phyloP scores from a whole-genome alignment of 176 grass and related monocot species.

The Hordeum marinum region DNA sequence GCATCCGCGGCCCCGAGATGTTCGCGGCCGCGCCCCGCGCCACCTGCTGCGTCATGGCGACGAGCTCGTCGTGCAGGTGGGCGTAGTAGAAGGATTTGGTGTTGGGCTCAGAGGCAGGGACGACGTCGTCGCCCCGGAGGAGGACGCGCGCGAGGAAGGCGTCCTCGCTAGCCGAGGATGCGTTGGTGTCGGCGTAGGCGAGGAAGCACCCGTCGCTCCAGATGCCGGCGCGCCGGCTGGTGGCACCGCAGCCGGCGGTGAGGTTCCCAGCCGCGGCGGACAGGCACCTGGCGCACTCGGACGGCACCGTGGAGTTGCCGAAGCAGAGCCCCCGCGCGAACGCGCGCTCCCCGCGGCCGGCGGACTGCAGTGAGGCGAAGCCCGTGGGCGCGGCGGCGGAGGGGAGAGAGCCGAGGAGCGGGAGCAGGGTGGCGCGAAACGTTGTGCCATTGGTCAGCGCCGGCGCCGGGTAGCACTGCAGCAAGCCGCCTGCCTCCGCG shows the following conservation, averaged over 20 bases:
- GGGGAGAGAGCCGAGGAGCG: neutral
- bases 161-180: neutral
- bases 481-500: neutral
- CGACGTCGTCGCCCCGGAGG: neutral
- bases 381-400: neutral
- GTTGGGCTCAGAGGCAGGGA: neutral
- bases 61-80: neutral
- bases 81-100: no score
- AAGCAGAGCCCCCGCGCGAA: conserved; percentile 14
- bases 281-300: neutral
- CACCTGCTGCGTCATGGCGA: neutral
- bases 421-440: neutral
- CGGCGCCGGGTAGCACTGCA: neutral
- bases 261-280: neutral
- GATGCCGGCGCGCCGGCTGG: neutral
- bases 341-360: neutral
- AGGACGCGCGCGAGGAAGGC: neutral
- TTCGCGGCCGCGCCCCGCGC: neutral
- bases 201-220: neutral
- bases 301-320: neutral
- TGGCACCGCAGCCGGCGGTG: neutral
- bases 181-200: neutral
- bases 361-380: neutral
- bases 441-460: neutral
- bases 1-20: neutral